Evolutionary conservation across 1,284 basidiomycete species (phyloP).

Genomic region (Ustilago bromivora): DNA sequence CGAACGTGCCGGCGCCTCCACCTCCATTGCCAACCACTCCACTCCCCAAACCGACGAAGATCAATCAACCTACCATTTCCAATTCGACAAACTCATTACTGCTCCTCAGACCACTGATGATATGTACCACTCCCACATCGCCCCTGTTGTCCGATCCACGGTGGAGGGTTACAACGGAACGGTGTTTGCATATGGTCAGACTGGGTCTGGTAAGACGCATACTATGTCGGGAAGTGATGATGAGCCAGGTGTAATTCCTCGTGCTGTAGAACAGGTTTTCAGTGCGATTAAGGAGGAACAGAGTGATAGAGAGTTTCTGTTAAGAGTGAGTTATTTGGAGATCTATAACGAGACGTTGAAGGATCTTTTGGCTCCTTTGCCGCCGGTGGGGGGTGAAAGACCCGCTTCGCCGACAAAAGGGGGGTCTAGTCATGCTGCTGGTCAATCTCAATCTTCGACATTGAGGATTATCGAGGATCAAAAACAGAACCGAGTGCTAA

Average conservation of each 20-base stretch:
- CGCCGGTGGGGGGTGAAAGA: slow-evolving; percentile 25
- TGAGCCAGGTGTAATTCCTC: slow-evolving; percentile 93
- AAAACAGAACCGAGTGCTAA: slow-evolving; percentile 71
- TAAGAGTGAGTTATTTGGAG: slow-evolving; percentile 75
- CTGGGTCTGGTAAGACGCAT: slow-evolving; percentile 78
- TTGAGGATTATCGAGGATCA: slow-evolving; percentile 67
- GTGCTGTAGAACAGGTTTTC: slow-evolving; percentile 79
- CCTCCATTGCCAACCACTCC: slow-evolving; percentile 11
- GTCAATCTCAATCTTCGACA: slow-evolving; percentile 20
- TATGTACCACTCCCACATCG: slow-evolving; percentile 72
- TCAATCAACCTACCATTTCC: slow-evolving; percentile 62
- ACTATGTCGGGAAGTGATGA: slow-evolving; percentile 84
- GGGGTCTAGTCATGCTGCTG: slow-evolving; percentile 12
- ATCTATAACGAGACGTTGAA: slow-evolving; percentile 75
- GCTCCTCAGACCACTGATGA: slow-evolving; percentile 46
- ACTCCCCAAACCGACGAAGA: slow-evolving; percentile 34
- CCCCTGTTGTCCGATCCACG: slow-evolving; percentile 76
- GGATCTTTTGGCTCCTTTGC: slow-evolving; percentile 71
- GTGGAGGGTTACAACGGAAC: slow-evolving; percentile 98
- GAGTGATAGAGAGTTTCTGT: slow-evolving; percentile 69
- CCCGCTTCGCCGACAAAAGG: slow-evolving; percentile 46
- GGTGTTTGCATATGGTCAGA: slow-evolving; percentile 92
- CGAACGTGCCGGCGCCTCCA: slow-evolving; percentile 31
- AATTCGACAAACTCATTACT: slow-evolving; percentile 62
- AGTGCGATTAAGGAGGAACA: slow-evolving; percentile 67